These are phyloP conservation scores for Sicyos edulis DNA, from an alignment of 306 rosid species.

Conservation along the genomic window DNA sequence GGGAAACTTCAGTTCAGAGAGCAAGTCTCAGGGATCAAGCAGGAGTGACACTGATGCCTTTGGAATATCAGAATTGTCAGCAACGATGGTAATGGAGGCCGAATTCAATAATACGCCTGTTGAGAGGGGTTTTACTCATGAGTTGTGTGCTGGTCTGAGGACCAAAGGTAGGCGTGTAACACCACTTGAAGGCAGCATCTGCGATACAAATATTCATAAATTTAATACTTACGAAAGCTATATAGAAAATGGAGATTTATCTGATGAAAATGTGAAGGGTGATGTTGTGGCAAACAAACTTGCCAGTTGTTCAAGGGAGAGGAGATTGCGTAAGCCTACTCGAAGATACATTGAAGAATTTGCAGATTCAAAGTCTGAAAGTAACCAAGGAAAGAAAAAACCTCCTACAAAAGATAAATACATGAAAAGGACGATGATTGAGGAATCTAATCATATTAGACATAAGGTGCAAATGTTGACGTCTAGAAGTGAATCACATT, in stretches of 20 bases:
- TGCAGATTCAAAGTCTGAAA: slow-evolving; percentile 36
- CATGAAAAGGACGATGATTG: slow-evolving; percentile 27
- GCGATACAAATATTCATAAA: slow-evolving; percentile 31
- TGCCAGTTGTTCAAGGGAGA: slow-evolving; percentile 43
- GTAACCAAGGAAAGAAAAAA: slow-evolving; percentile 41
- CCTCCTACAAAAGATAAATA: slow-evolving; percentile 35
- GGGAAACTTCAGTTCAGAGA: slow-evolving; percentile 56
- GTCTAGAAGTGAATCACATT: slow-evolving; percentile 35
- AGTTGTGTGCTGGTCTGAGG: slow-evolving; percentile 40
- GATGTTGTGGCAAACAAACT: slow-evolving; percentile 35
- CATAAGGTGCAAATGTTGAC: slow-evolving; percentile 37
- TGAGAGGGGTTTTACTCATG: slow-evolving; percentile 33
- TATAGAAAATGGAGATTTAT: slow-evolving; percentile 33
- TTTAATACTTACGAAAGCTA: slow-evolving; percentile 37
- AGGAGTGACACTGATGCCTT: slow-evolving; percentile 58
- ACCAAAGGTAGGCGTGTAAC: slow-evolving; percentile 41
- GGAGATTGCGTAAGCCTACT: slow-evolving; percentile 73
- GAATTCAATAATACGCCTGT: slow-evolving; percentile 46
- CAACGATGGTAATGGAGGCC: slow-evolving; percentile 46
- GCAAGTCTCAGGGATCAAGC: slow-evolving; percentile 72
- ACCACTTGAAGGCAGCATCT: slow-evolving; percentile 39
- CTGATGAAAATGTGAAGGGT: slow-evolving; percentile 37
- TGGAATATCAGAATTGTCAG: slow-evolving; percentile 56
- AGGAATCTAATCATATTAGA: slow-evolving; percentile 32
- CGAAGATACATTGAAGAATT: slow-evolving; percentile 70